Base-by-base conservation (phyloP, 192 early-diverging fungal species). In the Oehlia diaphana region DNA sequence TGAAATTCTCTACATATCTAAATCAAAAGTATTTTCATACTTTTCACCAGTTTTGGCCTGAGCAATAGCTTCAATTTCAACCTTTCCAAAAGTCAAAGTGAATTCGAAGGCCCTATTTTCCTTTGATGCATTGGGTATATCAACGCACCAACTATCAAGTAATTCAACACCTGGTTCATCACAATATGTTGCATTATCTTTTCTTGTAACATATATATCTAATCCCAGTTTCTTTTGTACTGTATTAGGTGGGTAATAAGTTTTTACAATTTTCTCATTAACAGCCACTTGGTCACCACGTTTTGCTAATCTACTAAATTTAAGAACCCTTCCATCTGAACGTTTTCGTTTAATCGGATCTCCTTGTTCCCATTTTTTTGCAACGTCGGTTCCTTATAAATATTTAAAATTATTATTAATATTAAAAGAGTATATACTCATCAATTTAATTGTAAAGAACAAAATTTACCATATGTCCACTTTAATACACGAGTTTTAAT, bases 401-500 rank as follows among this genome's bases (percentile, higher is more conserved):
- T 2, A 47, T 47, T 47, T 47, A 47, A 47, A 47, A 47, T 42
- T 42, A 42, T 42, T 42, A 2, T 47, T 2, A 47, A 47, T 47
- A 47, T 47, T 47, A 12, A 3, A 12, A 12, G 10, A 12, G 5
- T 67, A 13, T 9, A 7, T 31, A 12, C n/a, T 16, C 31, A 9
- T 35, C 14, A 14, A 10, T 33, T 67, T 12, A 16, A 19, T 42
- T 35, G 26, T 67, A 6, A 33, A 13, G 28, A 67, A 67, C 19
- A 31, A 16, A 67, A 35, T 35, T 35, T 67, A 67, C 66, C 66
- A 67, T 67, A 67, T 33, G 66, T 67, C 66, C 66, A 67, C 28
- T 67, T 67, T 31, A 67, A 67, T 31, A 67, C 33, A 35, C 66
- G 26, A 21, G 26, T 6, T 0, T 16, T 33, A 1, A 88, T 82